Percentiles rank a stretch among this genome's conserved stretches.
phyloP scores from a whole-genome alignment of 2,329 filamentous ascomycete species.

The Aspergillus sergii region DNA sequence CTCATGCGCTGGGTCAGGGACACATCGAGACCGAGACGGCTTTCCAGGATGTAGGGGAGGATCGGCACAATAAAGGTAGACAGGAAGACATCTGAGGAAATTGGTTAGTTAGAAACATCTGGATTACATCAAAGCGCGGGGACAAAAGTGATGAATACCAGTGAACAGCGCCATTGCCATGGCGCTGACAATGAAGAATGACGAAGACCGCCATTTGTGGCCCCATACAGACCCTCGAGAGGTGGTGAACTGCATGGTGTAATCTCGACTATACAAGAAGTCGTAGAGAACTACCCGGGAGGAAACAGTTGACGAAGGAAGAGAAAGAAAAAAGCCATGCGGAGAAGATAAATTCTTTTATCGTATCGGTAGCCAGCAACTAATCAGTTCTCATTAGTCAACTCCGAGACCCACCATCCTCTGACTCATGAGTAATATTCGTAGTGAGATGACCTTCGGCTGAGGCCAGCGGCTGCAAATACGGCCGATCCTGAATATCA shows the following conservation, averaged over 20 bases:
- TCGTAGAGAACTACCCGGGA: neutral
- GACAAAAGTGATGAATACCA: conserved; percentile 11
- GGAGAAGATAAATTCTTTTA: conserved; percentile 3
- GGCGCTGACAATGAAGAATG: conserved; percentile 25
- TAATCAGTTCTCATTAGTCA: neutral
- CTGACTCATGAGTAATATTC: neutral
- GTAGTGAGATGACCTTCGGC: neutral
- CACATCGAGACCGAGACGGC: conserved; percentile 27
- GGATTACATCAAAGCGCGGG: neutral
- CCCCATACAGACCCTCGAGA: conserved; percentile 17
- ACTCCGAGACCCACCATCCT: neutral
- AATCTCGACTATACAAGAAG: neutral
- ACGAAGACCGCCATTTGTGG: conserved; percentile 26
- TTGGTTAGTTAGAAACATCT: neutral
- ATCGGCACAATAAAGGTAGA: conserved; percentile 36
- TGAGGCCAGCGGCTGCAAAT: neutral
- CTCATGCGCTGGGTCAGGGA: conserved; percentile 28
- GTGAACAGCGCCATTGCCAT: conserved; percentile 29
- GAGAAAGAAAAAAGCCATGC: neutral
- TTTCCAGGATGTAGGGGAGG: conserved; percentile 31
- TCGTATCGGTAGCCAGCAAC: neutral
- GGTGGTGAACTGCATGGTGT: conserved; percentile 12
- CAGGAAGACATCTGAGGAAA: conserved; percentile 29
- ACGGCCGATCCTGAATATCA: neutral
- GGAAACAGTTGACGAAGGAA: neutral